These are phyloP conservation scores for Cladosporium sp. DNA, from an alignment of 2,329 filamentous ascomycete species.

Conservation along the genomic window DNA sequence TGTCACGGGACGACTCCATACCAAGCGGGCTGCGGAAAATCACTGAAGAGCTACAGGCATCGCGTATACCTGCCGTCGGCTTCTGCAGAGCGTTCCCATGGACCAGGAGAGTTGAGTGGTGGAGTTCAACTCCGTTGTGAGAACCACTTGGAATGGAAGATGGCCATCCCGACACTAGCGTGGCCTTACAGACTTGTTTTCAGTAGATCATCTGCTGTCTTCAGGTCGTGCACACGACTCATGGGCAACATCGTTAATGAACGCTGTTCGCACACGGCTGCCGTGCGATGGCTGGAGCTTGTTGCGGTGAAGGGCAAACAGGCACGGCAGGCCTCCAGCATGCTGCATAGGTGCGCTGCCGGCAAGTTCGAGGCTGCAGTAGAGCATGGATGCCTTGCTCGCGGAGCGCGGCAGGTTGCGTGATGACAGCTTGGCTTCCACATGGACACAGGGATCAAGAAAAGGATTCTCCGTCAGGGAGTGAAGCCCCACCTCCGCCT, in stretches of 20 bases:
- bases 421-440: conserved; percentile 1
- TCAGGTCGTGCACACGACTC: background rate
- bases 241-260: background rate
- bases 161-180: background rate
- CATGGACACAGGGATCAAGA: background rate
- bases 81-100: background rate
- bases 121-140: background rate
- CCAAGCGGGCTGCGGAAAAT: background rate
- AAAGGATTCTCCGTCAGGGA: background rate
- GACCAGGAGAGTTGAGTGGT: background rate
- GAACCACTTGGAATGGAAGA: background rate
- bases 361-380: background rate
- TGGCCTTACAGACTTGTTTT: background rate
- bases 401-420: background rate
- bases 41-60: background rate
- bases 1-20: background rate
- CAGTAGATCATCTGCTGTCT: background rate
- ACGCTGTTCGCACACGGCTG: background rate
- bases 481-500: background rate
- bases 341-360: background rate
- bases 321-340: background rate
- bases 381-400: background rate
- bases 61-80: background rate
- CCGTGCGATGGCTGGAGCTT: background rate
- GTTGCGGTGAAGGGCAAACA: conserved; percentile 1